These are phyloP conservation scores for Rhodotorula sphaerocarpa DNA, from an alignment of 768 basidiomycete species.

Conservation along the genomic window DNA sequence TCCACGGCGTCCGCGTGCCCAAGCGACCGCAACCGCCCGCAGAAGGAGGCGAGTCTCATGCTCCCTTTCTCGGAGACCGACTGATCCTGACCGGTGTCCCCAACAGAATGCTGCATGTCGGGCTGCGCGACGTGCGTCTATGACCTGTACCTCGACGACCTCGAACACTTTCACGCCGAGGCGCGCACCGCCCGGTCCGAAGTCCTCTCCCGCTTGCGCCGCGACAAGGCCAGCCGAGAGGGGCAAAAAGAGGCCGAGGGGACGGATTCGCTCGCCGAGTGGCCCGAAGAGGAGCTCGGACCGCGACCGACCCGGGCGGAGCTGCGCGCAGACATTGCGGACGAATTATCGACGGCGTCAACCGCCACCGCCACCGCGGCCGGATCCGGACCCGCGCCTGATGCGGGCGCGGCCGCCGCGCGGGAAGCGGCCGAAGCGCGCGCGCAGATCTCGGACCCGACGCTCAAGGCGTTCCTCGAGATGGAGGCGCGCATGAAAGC, in stretches of 20 bases:
- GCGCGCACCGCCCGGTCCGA: neutral
- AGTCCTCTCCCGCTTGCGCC: neutral
- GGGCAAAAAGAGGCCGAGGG: neutral
- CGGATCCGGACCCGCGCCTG: too few relatives aligned
- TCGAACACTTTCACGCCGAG: conserved; percentile 5
- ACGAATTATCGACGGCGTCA: too few relatives aligned
- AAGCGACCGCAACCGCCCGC: conserved; percentile 6
- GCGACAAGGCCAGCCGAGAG: too few relatives aligned
- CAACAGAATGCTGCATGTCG: conserved; percentile 31
- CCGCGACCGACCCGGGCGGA: too few relatives aligned
- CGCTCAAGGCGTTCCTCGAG: conserved; percentile 24
- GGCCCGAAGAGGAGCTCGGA: too few relatives aligned
- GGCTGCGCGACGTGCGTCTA: conserved; percentile 27
- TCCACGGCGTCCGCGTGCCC: conserved; percentile 13
- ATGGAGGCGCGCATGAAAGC: conserved; percentile 28
- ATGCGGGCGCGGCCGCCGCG: neutral
- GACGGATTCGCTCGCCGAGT: neutral
- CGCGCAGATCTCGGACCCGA: too few relatives aligned
- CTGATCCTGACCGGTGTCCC: too few relatives aligned
- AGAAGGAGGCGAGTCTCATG: conserved; percentile 5
- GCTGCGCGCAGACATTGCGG: too few relatives aligned
- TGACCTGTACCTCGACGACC: conserved; percentile 26
- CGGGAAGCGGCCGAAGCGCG: neutral
- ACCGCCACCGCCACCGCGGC: too few relatives aligned
- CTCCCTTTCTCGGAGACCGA: neutral